phyloP scores from a whole-genome alignment of 1,139 yeast genomes.

The Blastobotrys serpentis region DNA sequence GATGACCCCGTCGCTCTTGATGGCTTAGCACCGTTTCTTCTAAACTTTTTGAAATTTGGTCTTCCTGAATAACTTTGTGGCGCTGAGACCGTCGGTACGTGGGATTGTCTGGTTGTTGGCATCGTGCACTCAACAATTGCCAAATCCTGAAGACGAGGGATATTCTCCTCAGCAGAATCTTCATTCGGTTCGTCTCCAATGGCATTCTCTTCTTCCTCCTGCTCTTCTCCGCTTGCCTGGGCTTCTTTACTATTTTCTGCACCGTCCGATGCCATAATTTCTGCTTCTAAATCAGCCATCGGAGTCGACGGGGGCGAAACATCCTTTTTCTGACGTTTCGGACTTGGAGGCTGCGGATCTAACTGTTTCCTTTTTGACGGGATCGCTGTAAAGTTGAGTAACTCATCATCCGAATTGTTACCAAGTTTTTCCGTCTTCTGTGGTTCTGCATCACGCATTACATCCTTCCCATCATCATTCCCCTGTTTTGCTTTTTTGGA shows the following conservation, averaged over 20 bases:
- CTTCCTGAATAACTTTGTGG: not conserved
- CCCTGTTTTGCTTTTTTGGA: not conserved
- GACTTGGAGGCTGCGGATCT: not conserved
- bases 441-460: not conserved
- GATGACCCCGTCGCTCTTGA: too few relatives aligned
- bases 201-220: constrained; percentile 1
- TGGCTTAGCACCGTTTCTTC: too few relatives aligned
- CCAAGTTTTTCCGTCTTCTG: not conserved
- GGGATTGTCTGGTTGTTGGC: constrained; percentile 12
- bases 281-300: constrained; percentile 3
- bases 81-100: not conserved
- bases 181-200: constrained; percentile 13
- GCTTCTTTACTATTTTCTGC: too few relatives aligned
- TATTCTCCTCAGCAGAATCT: constrained; percentile 15
- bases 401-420: too few relatives aligned
- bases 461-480: not conserved
- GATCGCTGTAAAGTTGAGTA: not conserved
- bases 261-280: not conserved
- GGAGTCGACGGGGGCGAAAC: not conserved
- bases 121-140: constrained; percentile 22
- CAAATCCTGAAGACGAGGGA: constrained; percentile 16
- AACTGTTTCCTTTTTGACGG: not conserved
- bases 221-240: too few relatives aligned
- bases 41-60: constrained; percentile 21
- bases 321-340: constrained; percentile 2